These are phyloP conservation scores for Hydrangea macrophylla DNA, from an alignment of 148 eudicot species.

Conservation along the genomic window DNA sequence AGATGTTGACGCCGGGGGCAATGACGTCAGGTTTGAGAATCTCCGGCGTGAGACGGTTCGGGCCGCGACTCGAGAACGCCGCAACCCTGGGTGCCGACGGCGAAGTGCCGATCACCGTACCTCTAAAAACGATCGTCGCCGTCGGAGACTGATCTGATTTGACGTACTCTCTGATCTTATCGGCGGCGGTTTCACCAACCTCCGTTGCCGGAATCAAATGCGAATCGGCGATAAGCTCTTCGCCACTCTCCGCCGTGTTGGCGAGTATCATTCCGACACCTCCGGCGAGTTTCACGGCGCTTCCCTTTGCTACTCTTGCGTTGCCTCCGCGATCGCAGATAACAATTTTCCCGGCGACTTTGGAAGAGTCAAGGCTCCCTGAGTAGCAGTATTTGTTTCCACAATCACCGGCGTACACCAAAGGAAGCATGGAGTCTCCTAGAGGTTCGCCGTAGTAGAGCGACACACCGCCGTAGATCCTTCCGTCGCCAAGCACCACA, in stretches of 20 bases:
- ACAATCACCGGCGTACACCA: slow-evolving; percentile 59
- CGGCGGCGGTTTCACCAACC: slow-evolving; percentile 74
- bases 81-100: slow-evolving; percentile 84
- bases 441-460: slow-evolving; percentile 65
- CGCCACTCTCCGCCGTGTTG: slow-evolving; percentile 75
- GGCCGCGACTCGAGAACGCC: slow-evolving; percentile 94
- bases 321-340: slow-evolving; percentile 84
- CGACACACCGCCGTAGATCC: slow-evolving; percentile 59
- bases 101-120: slow-evolving; percentile 58
- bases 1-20: slow-evolving; percentile 89
- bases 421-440: slow-evolving; percentile 33
- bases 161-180: slow-evolving; percentile 54
- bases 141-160: slow-evolving; percentile 56
- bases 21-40: slow-evolving; percentile 92
- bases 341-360: slow-evolving; percentile 75
- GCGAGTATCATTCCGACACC: slow-evolving; percentile 79
- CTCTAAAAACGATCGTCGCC: slow-evolving; percentile 63
- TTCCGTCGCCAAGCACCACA: slow-evolving; percentile 76
- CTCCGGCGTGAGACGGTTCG: slow-evolving; percentile 65
- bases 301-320: slow-evolving; percentile 87
- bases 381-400: slow-evolving; percentile 66
- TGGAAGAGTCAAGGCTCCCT: slow-evolving; percentile 54
- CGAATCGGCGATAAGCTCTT: slow-evolving; percentile 85
- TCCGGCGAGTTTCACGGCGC: slow-evolving; percentile 73
- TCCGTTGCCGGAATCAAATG: slow-evolving; percentile 79